A percentile compares a stretch with the other conserved stretches of the same genome.
These are phyloP conservation scores for Pilasporangium apinafurcum DNA, from an alignment of 352 stramenopile species.

Conservation along the genomic window DNA sequence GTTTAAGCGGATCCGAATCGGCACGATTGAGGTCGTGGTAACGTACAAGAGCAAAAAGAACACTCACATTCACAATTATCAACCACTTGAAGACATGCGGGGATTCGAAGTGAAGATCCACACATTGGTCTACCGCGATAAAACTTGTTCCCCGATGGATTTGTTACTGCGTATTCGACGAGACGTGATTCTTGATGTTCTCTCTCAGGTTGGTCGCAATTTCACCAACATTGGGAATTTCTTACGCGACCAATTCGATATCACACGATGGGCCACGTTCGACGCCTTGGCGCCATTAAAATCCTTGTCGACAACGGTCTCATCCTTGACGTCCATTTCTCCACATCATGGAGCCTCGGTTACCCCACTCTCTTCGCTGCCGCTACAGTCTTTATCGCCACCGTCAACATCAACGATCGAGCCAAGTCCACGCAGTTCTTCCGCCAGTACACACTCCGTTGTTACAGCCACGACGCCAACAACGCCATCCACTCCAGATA, in stretches of 20 bases:
- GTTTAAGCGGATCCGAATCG: slow-evolving; percentile 79
- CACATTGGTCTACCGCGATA: slow-evolving; percentile 82
- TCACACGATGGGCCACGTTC: slow-evolving; percentile 58
- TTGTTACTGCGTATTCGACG: slow-evolving; percentile 66
- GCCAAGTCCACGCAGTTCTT: slow-evolving; percentile 8
- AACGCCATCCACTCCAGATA: not conserved
- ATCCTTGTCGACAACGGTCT: slow-evolving; percentile 22
- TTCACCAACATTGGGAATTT: slow-evolving; percentile 86
- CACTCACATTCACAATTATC: slow-evolving; percentile 14
- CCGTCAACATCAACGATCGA: slow-evolving; percentile 8
- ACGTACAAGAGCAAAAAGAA: slow-evolving; percentile 81
- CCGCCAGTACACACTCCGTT: too few relatives aligned
- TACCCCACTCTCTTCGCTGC: slow-evolving; percentile 7
- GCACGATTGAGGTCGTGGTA: slow-evolving; percentile 65
- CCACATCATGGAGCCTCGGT: not conserved
- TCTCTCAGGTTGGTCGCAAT: slow-evolving; percentile 80
- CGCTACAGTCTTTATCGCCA: too few relatives aligned
- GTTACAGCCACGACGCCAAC: slow-evolving; percentile 1
- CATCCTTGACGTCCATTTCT: slow-evolving; percentile 17
- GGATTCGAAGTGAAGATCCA: slow-evolving; percentile 84
- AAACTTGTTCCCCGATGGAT: slow-evolving; percentile 74
- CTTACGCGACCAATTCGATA: slow-evolving; percentile 71
- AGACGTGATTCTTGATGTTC: slow-evolving; percentile 75
- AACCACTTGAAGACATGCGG: slow-evolving; percentile 79
- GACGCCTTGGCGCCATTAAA: slow-evolving; percentile 63